Base-by-base conservation (phyloP, 768 basidiomycete genomes). In the Dictyophora rubrovolvata region DNA sequence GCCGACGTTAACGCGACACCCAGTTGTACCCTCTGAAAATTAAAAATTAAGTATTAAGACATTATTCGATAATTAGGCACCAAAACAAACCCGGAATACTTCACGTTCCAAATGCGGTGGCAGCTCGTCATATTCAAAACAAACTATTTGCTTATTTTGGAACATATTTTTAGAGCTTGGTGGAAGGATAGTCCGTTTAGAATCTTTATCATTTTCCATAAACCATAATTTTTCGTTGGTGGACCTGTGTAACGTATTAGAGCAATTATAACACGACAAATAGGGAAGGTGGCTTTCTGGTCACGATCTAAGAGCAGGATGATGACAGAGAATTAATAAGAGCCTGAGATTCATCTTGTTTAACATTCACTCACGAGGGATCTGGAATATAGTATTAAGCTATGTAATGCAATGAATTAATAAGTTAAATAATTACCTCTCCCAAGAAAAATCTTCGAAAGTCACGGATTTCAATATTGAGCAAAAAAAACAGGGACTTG, bases 91-190 rank as follows among this genome's bases (percentile, higher is more conserved):
- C 74, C 87, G 85, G 71, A 87, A 87, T 17, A 87, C 81, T 62
- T 86, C 85, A 20, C 85, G 74, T 63, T 87, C 85, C 28, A 81
- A 77, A 4, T 69, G 64, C 54, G 82, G 82, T 0, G 72, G 71
- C 8, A 87, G 73, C 48, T 82, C 80, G 59, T 77, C 73, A 62
- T 86, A 91, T 66, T 91, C 89, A n/a, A 89, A 80, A 63, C 89
- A 91, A 1, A 87, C 84, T 18, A 92, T 77, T 62, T 87, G 86
- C 68, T 90, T 90, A 64, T 82, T 84, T 17, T 79, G 72, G 62
- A 90, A 90, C 1, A 82, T 42, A 14, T 77, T 80, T 56, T 72
- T 76, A 64, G 82, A 84, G 54, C 74, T 77, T 0, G 77, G 76
- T 0, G 84, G 84, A 0, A 88, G 72, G 1, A 79, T 56, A 34